These are phyloP conservation scores for Dendrobium nobile DNA, from an alignment of 106 monocot species.

Conservation along the genomic window DNA sequence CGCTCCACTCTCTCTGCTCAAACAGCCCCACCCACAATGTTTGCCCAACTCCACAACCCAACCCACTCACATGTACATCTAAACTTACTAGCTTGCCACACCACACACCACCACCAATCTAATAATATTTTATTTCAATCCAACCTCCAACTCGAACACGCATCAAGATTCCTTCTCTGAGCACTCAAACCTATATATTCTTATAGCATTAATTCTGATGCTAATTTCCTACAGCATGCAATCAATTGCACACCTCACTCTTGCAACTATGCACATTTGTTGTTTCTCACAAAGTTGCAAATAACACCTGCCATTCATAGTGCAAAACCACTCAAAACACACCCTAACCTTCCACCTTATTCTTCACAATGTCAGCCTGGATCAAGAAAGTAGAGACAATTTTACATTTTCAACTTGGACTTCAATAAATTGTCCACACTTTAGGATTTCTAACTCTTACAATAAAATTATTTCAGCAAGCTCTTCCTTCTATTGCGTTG, in stretches of 20 bases:
- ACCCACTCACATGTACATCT: not conserved
- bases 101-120: not conserved
- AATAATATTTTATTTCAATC: not conserved
- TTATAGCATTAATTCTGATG: too few relatives aligned
- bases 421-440: not conserved
- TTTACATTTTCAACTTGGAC: not conserved
- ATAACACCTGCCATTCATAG: too few relatives aligned
- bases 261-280: not conserved
- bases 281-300: too few relatives aligned
- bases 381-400: not conserved
- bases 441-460: too few relatives aligned
- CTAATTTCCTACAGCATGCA: too few relatives aligned
- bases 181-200: not conserved
- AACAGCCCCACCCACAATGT: not conserved
- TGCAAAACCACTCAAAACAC: too few relatives aligned
- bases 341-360: not conserved
- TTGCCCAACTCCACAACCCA: not conserved
- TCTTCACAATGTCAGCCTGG: not conserved
- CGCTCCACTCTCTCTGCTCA: not conserved
- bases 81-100: not conserved
- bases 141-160: not conserved
- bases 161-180: not conserved
- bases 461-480: too few relatives aligned
- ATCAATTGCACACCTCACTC: not conserved
- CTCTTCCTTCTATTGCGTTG: not conserved